Conservation (phyloP, 2,329 filamentous ascomycete genomes). For the Cladophialophora chaetospira region DNA sequence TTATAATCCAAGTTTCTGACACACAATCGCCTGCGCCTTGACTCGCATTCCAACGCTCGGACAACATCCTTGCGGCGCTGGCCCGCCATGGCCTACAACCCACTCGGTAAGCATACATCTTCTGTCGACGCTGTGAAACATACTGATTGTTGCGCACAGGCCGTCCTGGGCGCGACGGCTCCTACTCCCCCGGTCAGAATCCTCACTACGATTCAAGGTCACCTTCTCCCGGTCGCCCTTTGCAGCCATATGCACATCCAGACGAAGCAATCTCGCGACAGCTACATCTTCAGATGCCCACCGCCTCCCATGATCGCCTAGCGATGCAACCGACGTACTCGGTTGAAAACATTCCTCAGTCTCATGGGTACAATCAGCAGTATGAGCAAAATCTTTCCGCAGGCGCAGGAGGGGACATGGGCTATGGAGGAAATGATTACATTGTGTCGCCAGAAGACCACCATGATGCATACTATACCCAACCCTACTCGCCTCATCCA, state of each 20-base stretch:
- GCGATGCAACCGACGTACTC: slow-evolving; percentile 82
- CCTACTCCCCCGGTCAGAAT: slow-evolving; percentile 51
- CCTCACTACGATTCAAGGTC: slow-evolving; percentile 62
- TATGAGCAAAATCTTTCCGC: slow-evolving; percentile 51
- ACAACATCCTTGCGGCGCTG: slow-evolving; percentile 6
- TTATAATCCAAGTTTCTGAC: neutral
- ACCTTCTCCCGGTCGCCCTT: slow-evolving; percentile 74
- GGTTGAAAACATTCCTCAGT: slow-evolving; percentile 66
- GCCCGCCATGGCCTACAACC: slow-evolving; percentile 68
- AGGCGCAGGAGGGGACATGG: slow-evolving; percentile 15
- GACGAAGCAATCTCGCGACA: slow-evolving; percentile 54
- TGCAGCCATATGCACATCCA: slow-evolving; percentile 78
- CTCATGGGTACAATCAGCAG: slow-evolving; percentile 63
- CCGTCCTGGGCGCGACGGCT: slow-evolving; percentile 45
- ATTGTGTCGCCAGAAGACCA: slow-evolving; percentile 79
- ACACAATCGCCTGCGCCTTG: slow-evolving; percentile 7
- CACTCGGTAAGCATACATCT: slow-evolving; percentile 62
- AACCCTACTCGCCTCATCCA: slow-evolving; percentile 73
- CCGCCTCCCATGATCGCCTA: slow-evolving; percentile 70
- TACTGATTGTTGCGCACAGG: slow-evolving; percentile 22
- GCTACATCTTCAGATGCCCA: slow-evolving; percentile 68
- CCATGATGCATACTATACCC: slow-evolving; percentile 83
- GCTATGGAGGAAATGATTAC: slow-evolving; percentile 65
- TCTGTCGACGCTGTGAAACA: slow-evolving; percentile 7
- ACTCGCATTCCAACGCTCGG: slow-evolving; percentile 20